Conservation (phyloP, 2,329 filamentous ascomycete genomes). For the Cryphonectria naterciae region DNA sequence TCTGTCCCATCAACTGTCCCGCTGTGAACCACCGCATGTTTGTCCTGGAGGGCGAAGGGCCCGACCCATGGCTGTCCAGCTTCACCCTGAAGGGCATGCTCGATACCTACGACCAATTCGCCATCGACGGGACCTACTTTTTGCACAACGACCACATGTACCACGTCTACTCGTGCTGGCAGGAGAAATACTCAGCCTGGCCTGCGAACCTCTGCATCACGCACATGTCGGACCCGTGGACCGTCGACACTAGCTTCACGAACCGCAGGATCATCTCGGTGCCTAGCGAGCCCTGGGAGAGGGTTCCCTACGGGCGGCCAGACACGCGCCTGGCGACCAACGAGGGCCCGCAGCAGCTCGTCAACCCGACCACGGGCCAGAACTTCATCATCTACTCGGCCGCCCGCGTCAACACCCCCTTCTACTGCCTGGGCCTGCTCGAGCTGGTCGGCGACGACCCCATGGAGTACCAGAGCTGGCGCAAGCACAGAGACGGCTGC, state of each 20-base stretch:
- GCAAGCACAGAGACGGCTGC: slow-evolving; percentile 40
- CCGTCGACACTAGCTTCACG: slow-evolving; percentile 38
- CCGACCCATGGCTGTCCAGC: slow-evolving; percentile 40
- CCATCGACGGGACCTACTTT: slow-evolving; percentile 44
- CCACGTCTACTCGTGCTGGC: slow-evolving; percentile 44
- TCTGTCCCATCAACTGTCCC: slow-evolving; percentile 42
- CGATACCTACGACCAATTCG: slow-evolving; percentile 43
- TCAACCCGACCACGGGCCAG: slow-evolving; percentile 42
- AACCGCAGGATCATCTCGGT: slow-evolving; percentile 41
- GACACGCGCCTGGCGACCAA: slow-evolving; percentile 41
- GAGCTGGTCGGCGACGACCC: slow-evolving; percentile 43
- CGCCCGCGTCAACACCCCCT: slow-evolving; percentile 43
- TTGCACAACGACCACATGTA: slow-evolving; percentile 37
- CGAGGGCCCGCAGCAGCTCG: slow-evolving; percentile 42
- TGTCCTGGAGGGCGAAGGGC: slow-evolving; percentile 36
- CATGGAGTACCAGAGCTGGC: slow-evolving; percentile 43
- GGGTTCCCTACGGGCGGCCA: slow-evolving; percentile 41
- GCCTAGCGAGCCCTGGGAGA: slow-evolving; percentile 42
- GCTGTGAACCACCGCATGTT: slow-evolving; percentile 45
- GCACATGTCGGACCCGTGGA: slow-evolving; percentile 41
- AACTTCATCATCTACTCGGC: slow-evolving; percentile 43
- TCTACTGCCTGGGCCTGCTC: slow-evolving; percentile 43
- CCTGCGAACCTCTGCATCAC: slow-evolving; percentile 44
- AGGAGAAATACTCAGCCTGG: slow-evolving; percentile 41
- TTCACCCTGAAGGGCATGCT: slow-evolving; percentile 40